Percentiles rank a stretch among this genome's conserved stretches.
These are phyloP conservation scores for Neofusicoccum ribis DNA, from an alignment of 2,329 filamentous ascomycete genomes.

Conservation along the genomic window DNA sequence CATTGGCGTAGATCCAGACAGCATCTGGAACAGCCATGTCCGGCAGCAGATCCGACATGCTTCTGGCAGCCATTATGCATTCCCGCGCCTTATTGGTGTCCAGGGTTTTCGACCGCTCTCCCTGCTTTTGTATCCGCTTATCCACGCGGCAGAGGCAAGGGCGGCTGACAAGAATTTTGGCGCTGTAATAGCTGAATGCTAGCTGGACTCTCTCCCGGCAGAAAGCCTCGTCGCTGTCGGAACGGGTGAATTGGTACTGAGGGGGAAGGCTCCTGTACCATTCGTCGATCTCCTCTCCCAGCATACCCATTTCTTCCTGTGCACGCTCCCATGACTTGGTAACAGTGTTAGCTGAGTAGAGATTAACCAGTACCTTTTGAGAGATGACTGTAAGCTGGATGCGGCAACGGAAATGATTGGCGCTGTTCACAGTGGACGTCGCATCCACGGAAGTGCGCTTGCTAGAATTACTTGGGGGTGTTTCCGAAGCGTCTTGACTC, in stretches of 20 bases:
- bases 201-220: slow-evolving; percentile 34
- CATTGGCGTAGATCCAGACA: slow-evolving; percentile 30
- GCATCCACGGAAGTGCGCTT: background rate
- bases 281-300: slow-evolving; percentile 33
- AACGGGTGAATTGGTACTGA: slow-evolving; percentile 30
- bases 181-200: slow-evolving; percentile 35
- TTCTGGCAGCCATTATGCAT: slow-evolving; percentile 37
- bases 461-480: background rate
- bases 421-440: background rate
- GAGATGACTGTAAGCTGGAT: slow-evolving; percentile 32
- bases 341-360: slow-evolving; percentile 35
- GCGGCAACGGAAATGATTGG: slow-evolving; percentile 20
- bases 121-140: slow-evolving; percentile 32
- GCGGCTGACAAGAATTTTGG: slow-evolving; percentile 39
- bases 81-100: slow-evolving; percentile 32
- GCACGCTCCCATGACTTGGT: slow-evolving; percentile 36
- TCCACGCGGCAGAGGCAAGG: slow-evolving; percentile 42
- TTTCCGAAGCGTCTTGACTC: background rate
- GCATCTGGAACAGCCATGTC: slow-evolving; percentile 27
- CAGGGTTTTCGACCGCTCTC: slow-evolving; percentile 31
- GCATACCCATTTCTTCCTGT: slow-evolving; percentile 31
- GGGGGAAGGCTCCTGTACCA: slow-evolving; percentile 35
- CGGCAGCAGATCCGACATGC: slow-evolving; percentile 36
- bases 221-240: background rate
- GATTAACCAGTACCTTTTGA: slow-evolving; percentile 29